Base-by-base conservation (phyloP, 192 early-diverging fungal genomes). In the Podochytrium sp. region DNA sequence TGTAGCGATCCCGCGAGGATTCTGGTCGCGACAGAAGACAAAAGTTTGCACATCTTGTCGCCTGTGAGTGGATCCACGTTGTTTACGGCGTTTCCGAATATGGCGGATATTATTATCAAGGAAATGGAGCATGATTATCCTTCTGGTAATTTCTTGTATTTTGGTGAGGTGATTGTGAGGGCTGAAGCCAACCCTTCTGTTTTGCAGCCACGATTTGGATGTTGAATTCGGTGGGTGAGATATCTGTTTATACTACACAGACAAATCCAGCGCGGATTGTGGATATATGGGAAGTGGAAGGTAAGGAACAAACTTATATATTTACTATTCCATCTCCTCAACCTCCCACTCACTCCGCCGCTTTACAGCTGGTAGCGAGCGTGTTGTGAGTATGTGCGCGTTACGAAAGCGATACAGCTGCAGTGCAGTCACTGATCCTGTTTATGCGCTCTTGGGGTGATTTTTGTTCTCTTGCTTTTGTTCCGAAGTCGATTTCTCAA, bases 11-110 rank as follows among this genome's bases (percentile, higher is more conserved):
- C 85, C 5, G 74, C 79, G 2, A 65, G 85, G 12, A 78, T 87
- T 47, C 39, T 87, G 25, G 70, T 76, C 1, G 78, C 65, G 2
- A 80, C 76, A 25, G 77, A 58, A 29, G 83, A 85, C 57, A 80
- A 80, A 10, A 83, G 84, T 0, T 40, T 87, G 18, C 40, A 76
- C 2, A 47, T 87, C 10, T 7, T 87, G 2, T 83, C 78, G 10
- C 84, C 85, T 0, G 74, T 82, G 23, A 79, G 79, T 16, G 85
- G 85, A n/a, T 50, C 74, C 10, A 76, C 80, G 14, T 64, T 87
- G 10, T 68, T 80, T 12, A 80, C 79, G 0, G 82, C 74, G 12
- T 85, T 83, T 77, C 85, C 85, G 5, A 78, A 81, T 39, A 84
- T 85, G 76, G 20, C 29, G 12, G 82, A 85, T 20, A 75, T 64